phyloP scores from a whole-genome alignment of 352 stramenopile genomes.

The Phytophthora meadii region DNA sequence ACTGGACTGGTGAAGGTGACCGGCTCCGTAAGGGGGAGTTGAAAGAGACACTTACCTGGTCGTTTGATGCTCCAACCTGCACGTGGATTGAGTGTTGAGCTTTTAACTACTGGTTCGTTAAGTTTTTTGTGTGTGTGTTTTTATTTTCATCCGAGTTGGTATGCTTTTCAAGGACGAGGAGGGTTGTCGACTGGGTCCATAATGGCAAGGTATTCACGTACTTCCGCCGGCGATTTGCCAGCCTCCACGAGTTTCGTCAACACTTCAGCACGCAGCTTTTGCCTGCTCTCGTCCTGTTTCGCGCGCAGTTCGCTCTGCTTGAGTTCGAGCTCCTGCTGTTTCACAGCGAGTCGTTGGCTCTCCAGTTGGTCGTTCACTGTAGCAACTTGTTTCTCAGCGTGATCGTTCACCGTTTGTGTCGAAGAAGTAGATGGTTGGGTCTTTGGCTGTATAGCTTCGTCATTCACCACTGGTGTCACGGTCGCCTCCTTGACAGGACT shows the following conservation, averaged over 20 bases:
- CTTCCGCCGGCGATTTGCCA: constrained; percentile 39
- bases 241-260: constrained; percentile 34
- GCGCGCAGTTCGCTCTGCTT: constrained; percentile 32
- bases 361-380: constrained; percentile 36
- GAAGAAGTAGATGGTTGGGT: constrained; percentile 33
- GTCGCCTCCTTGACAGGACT: constrained; percentile 18
- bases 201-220: constrained; percentile 41
- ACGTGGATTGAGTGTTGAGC: constrained; percentile 5
- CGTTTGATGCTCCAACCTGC: not conserved
- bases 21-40: too few relatives aligned
- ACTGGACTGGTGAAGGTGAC: not conserved
- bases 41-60: not conserved
- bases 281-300: constrained; percentile 41
- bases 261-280: constrained; percentile 40
- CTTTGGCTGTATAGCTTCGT: constrained; percentile 37
- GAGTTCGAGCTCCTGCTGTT: constrained; percentile 14
- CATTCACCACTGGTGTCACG: not conserved
- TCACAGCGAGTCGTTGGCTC: constrained; percentile 45
- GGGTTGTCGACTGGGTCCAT: constrained; percentile 31
- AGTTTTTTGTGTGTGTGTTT: not conserved
- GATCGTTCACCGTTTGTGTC: not conserved
- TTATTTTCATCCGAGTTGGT: too few relatives aligned
- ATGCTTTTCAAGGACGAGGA: constrained; percentile 4
- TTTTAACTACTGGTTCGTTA: constrained; percentile 9
- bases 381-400: not conserved